Conservation (phyloP, 345 rosid species). For the Nephelium lappaceum region DNA sequence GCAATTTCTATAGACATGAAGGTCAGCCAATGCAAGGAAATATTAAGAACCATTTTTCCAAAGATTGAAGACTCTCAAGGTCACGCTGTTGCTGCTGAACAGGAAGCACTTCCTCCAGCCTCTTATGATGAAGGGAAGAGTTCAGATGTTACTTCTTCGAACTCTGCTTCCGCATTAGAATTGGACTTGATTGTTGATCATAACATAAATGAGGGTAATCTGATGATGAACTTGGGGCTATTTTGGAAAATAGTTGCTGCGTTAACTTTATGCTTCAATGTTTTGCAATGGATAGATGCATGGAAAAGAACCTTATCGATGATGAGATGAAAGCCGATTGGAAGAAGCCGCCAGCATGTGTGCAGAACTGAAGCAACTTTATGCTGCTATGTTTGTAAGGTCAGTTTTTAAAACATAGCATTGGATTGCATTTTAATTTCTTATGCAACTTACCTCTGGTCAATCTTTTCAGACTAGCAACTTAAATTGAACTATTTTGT, state of each 20-base stretch:
- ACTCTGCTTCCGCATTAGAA: not conserved
- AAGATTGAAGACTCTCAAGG: too few relatives aligned
- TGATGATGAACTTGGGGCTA: not conserved
- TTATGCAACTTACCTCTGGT: not conserved
- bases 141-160: too few relatives aligned
- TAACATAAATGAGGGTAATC: not conserved
- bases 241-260: conserved; percentile 23
- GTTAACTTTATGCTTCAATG: not conserved
- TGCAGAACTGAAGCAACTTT: conserved; percentile 19
- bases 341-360: conserved; percentile 6
- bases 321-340: not conserved
- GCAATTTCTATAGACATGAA: too few relatives aligned
- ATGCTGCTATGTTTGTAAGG: conserved; percentile 8
- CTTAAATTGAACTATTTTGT: not conserved
- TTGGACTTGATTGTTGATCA: too few relatives aligned
- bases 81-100: too few relatives aligned
- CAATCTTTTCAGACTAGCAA: not conserved
- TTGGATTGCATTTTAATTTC: not conserved
- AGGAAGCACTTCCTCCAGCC: too few relatives aligned
- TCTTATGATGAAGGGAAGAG: too few relatives aligned
- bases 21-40: not conserved
- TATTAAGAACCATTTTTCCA: too few relatives aligned
- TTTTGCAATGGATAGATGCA: not conserved
- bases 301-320: not conserved
- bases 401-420: not conserved